Evolutionary conservation across 2,329 filamentous ascomycete genomes (phyloP).

Genomic region (Chrysosporium keratinophilum): DNA sequence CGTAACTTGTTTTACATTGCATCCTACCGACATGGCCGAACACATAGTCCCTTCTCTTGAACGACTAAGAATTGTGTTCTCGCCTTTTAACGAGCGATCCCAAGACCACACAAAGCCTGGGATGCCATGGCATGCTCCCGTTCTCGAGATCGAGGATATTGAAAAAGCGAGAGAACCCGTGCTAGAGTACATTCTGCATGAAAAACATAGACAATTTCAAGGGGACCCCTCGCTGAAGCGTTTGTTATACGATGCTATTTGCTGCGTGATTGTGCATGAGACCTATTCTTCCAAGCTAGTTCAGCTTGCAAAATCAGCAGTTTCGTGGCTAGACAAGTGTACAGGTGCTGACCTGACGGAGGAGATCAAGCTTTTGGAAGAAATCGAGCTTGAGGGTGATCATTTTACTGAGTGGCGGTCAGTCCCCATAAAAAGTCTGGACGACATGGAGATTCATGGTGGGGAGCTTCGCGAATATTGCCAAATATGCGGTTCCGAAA

Average conservation of each 20-base stretch:
- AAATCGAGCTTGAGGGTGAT: not conserved
- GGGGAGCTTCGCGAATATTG: conserved; percentile 39
- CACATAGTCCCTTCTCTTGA: conserved; percentile 44
- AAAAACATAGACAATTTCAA: conserved; percentile 14
- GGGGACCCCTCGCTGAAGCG: conserved; percentile 22
- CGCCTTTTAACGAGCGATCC: conserved; percentile 18
- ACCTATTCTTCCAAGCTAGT: conserved; percentile 20
- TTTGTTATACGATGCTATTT: conserved; percentile 29
- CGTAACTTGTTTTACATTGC: conserved; percentile 42
- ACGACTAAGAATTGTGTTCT: conserved; percentile 32
- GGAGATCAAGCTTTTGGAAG: conserved; percentile 25
- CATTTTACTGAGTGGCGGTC: not conserved
- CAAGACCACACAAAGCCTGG: conserved; percentile 13
- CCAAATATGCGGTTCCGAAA: conserved; percentile 41
- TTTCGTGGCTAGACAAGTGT: conserved; percentile 23
- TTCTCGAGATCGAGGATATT: conserved; percentile 15
- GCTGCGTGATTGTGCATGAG: conserved; percentile 27
- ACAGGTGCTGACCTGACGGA: conserved; percentile 25
- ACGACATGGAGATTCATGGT: conserved; percentile 18
- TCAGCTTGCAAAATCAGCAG: conserved; percentile 19
- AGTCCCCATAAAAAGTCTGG: conserved; percentile 20
- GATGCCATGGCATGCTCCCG: conserved; percentile 15
- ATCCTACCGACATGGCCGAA: conserved; percentile 49
- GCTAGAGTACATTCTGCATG: conserved; percentile 24
- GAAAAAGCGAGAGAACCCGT: conserved; percentile 20